Percentiles rank a stretch among this genome's conserved stretches.
Conservation (phyloP, 495 filamentous ascomycete genomes). For the Wilcoxina mikolae region DNA sequence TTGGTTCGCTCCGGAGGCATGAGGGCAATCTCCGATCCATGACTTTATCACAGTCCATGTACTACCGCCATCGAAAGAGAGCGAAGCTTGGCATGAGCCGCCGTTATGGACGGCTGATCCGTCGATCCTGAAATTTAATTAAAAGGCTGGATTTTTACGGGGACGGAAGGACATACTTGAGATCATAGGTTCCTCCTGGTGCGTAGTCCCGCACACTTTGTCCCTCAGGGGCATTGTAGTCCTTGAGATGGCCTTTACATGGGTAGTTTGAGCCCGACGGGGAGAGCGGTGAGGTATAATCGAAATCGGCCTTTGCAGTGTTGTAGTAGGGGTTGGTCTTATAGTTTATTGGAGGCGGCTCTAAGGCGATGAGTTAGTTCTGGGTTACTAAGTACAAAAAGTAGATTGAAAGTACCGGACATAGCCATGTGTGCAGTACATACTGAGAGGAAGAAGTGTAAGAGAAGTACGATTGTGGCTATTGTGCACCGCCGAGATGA, state of each 20-base stretch:
- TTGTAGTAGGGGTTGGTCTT: conserved; percentile 21
- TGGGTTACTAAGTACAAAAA: background rate
- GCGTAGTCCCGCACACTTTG: conserved; percentile 34
- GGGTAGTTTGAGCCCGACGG: conserved; percentile 37
- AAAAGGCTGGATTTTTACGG: background rate
- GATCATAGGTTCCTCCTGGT: conserved; percentile 32
- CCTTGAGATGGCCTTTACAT: conserved; percentile 39
- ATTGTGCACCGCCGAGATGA: background rate
- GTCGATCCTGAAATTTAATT: conserved; percentile 13
- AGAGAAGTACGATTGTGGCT: background rate
- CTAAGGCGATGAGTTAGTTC: background rate
- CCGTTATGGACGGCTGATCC: conserved; percentile 44
- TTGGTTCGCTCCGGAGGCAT: conserved; percentile 23
- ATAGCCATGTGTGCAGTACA: conserved; percentile 26
- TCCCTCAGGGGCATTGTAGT: conserved; percentile 30
- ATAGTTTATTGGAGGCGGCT: conserved; percentile 29
- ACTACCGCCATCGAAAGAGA: conserved; percentile 45
- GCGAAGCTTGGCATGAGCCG: conserved; percentile 49
- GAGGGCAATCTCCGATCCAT: conserved; percentile 43
- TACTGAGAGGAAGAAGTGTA: background rate
- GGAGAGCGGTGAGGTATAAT: conserved; percentile 39
- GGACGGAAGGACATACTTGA: conserved; percentile 26
- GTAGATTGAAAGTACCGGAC: conserved; percentile 6
- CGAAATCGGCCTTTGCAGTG: conserved; percentile 33
- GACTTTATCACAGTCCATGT: conserved; percentile 49